A percentile compares a stretch with the other conserved stretches of the same genome.
Conservation (phyloP, 306 rosid species). For the cucumber (Cucumis sativus) region DNA sequence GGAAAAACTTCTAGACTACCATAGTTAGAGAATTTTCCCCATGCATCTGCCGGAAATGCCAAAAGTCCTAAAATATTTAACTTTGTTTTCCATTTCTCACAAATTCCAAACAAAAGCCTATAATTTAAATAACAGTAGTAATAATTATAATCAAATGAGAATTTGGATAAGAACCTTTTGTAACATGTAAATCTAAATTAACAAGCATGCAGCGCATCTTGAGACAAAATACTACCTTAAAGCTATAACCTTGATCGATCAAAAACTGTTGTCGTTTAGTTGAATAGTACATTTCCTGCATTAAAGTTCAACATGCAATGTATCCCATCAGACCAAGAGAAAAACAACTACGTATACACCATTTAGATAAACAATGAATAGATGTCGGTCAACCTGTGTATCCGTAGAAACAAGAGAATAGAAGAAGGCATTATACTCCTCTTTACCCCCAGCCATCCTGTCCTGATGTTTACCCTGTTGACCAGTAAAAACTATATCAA, state of each 20-base stretch:
- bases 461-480: conserved; percentile 87
- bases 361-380: conserved; percentile 1
- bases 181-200: background rate
- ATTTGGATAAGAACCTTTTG: background rate
- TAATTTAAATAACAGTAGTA: background rate
- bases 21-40: no score
- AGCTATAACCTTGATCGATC: conserved; percentile 98
- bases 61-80: background rate
- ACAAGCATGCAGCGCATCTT: background rate
- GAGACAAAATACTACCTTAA: conserved; percentile 45
- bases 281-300: conserved; percentile 97
- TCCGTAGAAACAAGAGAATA: conserved; percentile 97
- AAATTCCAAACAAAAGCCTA: background rate
- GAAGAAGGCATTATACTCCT: conserved; percentile 93
- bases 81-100: background rate
- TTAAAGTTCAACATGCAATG: background rate
- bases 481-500: conserved; percentile 2
- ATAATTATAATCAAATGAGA: background rate
- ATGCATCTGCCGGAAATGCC: background rate
- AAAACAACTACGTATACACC: background rate
- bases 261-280: conserved; percentile 94
- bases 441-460: conserved; percentile 98
- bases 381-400: conserved; percentile 54
- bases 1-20: no score
- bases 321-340: background rate